Evolutionary conservation across 2,329 filamentous ascomycete species (phyloP), one percentile per base, ranked within the genome.

Genomic region (Cordyceps tenuipes): DNA sequence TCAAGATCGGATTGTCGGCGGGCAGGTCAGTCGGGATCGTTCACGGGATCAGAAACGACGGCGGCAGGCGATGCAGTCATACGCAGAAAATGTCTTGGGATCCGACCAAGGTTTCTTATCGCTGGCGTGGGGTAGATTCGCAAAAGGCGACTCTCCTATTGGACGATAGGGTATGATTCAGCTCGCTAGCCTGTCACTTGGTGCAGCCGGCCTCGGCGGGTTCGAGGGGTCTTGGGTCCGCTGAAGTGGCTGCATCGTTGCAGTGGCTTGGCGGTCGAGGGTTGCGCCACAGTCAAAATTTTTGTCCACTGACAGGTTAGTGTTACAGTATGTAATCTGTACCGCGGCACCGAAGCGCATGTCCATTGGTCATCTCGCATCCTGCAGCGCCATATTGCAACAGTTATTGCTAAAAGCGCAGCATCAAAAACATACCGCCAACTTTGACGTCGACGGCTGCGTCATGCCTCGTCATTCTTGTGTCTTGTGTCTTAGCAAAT

Each of bases 131-230:
- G 52, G 59, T 52, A 23, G 52, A 51, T 50, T 47, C 29, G 51
- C 6, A 23, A 54, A 57, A 57, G 41, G 5, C 29, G 39, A 15
- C 17, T n/a, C 39, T 47, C 53, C 41, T n/a, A 61, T 61, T 61
- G 59, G 59, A 10, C 13, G 44, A n/a, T 23, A 4, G 26, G 21
- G 41, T 29, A 21, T 48, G 48, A 53, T 15, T 39, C 26, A 19
- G 47, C 17, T 43, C n/a, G 48, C 39, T 49, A 47, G 46, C 41
- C 41, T 39, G 39, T 53, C 41, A 46, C 50, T 53, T 23, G 51
- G 9, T 36, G 34, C 34, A 36, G 34, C 58, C 59, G 59, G 59
- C 59, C 56, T 60, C 59, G 59, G 59, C 47, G 34, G 39, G 36
- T 6, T n/a, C 15, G 34, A 23, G 51, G 21, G 5, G 29, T 29